Base-by-base conservation (phyloP, 1,139 yeast species). In the Saccharomycopsis crataegensis region DNA sequence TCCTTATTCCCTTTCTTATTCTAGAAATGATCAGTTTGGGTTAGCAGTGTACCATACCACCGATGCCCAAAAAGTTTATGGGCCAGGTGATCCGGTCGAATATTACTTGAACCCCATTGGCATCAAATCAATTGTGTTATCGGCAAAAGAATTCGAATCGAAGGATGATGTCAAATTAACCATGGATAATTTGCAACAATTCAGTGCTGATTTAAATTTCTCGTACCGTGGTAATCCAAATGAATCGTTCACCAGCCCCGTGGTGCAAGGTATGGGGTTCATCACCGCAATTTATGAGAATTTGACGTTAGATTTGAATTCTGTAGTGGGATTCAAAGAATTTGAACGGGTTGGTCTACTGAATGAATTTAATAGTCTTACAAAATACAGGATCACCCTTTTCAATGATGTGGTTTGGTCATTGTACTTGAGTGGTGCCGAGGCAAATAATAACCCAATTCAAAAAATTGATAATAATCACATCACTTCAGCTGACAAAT, bases 1-100 rank as follows among this genome's bases (percentile, higher is more conserved):
- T 62, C 97, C 97, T 1, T 89, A 87, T 64, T 82, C 89, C 1
- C 68, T 89, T 46, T 87, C 88, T 83, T 82, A 73, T 66, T 70
- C 79, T 4, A 70, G 65, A 47, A 75, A 72, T 28, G 60, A 65
- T 6, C 68, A 67, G 28, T 74, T 69, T 56, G 87, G 87, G 1
- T 70, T 89, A 50, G 95, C 84, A 2, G 74, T 87, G 9, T 79
- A 86, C 47, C 90, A 87, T 61, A 77, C 83, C 3, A 70, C 75
- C n/a, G 72, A 73, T 1, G 64, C 75, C 4, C 79, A 82, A 58
- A 75, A 82, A 59, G 90, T 84, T 0, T 83, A 73, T 65, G 96
- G 94, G 1, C 82, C 84, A 8, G 77, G 75, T 50, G 62, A 68
- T 3, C 59, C 73, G 3, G 69, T 69, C 1, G 68, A 68, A 49